Evolutionary conservation across 495 filamentous ascomycete species (phyloP), one percentile per base, ranked within the genome.

Genomic region (Lasiosphaeria ovina): DNA sequence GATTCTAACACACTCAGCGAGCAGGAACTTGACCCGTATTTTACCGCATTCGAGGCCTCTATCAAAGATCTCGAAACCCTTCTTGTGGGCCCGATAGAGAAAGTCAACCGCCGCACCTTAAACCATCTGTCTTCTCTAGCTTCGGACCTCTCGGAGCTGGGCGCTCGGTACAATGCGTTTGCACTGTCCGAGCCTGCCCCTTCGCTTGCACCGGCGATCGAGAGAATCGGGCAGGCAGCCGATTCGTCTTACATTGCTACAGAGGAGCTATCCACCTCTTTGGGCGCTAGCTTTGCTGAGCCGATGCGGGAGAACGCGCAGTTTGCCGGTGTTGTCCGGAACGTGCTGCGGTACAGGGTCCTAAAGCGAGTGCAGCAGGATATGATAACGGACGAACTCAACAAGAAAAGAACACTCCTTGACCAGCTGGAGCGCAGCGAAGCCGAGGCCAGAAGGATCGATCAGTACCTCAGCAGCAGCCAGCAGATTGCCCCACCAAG

Each of bases 231-330:
- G 0, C 95, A 98, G 71, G 95, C 94, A 4, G 91, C 92, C 3
- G 94, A 98, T 71, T 91, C 89, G 2, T 97, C 95, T 1, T 98
- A 97, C 68, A 93, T 98, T 58, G 92, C 91, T 32, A 97, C 93
- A 0, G 92, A 95, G 66, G 94, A 98, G 67, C 77, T 98, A 3
- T 92, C 93, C 1, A 83, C 83, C 3, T 85, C 88, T 0, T 72
- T 98, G 40, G 90, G 91, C 14, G 91, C 92, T 1, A 90, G 84
- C 62, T 98, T 98, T 73, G 93, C 94, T 0, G 94, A 98, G 67
- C 94, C 94, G 3, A 95, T 98, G 89, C 83, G 94, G 38, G 94
- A 98, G 73, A 95, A 89, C 63, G 94, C 94, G 14, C 94, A 98
- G 68, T 98, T 98, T 69, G 94, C 94, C 0, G 91, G 94, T 31